phyloP scores from a whole-genome alignment of 176 grass and related monocot species.

The Juncus effusus region DNA sequence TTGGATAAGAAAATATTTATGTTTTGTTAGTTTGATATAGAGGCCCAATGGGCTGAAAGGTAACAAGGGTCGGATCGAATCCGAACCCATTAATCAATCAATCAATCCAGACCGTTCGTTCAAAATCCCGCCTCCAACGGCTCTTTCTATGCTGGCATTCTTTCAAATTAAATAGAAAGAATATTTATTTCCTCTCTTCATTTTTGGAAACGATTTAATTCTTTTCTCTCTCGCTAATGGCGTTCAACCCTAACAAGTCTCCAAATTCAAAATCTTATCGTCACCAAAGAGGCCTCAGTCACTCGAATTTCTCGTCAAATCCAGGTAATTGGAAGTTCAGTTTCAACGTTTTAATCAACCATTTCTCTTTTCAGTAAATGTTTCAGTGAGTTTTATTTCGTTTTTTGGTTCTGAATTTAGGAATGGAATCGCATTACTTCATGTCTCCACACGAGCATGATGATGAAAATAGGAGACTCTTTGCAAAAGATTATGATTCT shows the following conservation, averaged over 20 bases:
- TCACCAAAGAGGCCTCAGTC: background rate
- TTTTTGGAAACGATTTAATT: background rate
- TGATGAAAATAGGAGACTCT: background rate
- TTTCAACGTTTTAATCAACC: too few relatives aligned
- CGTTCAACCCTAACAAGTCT: background rate
- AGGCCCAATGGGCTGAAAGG: too few relatives aligned
- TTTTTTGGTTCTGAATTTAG: background rate
- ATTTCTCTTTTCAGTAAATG: too few relatives aligned
- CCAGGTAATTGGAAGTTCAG: background rate
- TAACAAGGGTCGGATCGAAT: too few relatives aligned
- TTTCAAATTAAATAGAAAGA: background rate
- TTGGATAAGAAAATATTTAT: too few relatives aligned
- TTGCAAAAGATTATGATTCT: background rate
- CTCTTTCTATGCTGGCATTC: background rate
- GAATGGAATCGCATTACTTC: background rate
- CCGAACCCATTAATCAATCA: too few relatives aligned
- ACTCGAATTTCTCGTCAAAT: slow-evolving; percentile 2
- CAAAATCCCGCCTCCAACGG: slow-evolving; percentile 17
- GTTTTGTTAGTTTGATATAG: too few relatives aligned
- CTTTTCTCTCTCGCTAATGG: background rate
- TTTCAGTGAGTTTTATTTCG: too few relatives aligned
- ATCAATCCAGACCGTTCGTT: background rate
- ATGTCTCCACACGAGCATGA: slow-evolving; percentile 4
- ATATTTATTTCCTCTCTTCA: background rate
- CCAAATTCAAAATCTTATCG: background rate